Conservation (phyloP, 169 alveolate species). For the Ichthyophthirius multifiliis region DNA sequence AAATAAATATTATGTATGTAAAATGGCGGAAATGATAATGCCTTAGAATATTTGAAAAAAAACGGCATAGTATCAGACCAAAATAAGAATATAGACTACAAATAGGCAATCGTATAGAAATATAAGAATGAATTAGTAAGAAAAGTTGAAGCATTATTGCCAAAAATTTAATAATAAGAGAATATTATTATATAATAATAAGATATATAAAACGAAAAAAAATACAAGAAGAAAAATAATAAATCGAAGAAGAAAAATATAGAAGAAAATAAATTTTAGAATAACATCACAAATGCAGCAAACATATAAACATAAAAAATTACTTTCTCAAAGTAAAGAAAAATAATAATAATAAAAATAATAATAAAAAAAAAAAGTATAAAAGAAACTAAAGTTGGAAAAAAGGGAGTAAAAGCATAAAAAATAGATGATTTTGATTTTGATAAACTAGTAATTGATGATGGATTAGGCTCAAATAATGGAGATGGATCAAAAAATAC, state of each 20-base stretch:
- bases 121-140: neutral
- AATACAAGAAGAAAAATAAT: neutral
- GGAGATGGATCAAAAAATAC: too few species aligned
- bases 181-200: too few species aligned
- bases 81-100: neutral
- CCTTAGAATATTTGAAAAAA: neutral
- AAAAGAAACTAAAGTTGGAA: neutral
- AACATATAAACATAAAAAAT: too few species aligned
- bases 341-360: too few species aligned
- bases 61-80: neutral
- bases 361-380: neutral
- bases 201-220: neutral
- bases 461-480: neutral
- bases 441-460: neutral
- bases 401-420: conserved; percentile 8
- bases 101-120: neutral
- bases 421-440: conserved; percentile 9
- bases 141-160: neutral
- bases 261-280: neutral
- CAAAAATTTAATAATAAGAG: neutral
- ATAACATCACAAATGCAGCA: neutral
- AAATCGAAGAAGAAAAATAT: neutral
- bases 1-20: neutral
- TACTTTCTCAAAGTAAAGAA: too few species aligned
- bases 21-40: conserved; percentile 1